Conservation (phyloP, 192 early-diverging fungal genomes). For the Backusella macrospora region DNA sequence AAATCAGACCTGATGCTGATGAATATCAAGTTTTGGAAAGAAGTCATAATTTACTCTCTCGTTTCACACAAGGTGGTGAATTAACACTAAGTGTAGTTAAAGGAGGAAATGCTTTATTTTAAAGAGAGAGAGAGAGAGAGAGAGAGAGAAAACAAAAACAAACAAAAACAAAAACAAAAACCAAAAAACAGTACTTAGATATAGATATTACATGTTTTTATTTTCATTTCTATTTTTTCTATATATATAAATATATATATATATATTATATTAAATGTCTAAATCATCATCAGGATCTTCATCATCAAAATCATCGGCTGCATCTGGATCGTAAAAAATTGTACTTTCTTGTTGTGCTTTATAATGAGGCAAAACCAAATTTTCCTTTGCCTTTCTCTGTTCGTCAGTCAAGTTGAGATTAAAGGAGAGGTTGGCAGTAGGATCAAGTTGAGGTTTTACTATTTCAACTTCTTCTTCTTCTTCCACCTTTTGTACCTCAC, state of each 20-base stretch:
- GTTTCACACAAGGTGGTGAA: slow-evolving; percentile 7
- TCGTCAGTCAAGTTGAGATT: slow-evolving; percentile 83
- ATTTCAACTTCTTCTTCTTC: background rate
- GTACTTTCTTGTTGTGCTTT: slow-evolving; percentile 57
- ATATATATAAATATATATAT: no score
- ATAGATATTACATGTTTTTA: background rate
- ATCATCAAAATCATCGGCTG: slow-evolving; percentile 87
- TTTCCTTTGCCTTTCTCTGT: slow-evolving; percentile 73
- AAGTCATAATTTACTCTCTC: background rate
- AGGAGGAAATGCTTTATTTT: slow-evolving; percentile 5
- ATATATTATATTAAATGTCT: slow-evolving; percentile 63
- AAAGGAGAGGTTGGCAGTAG: slow-evolving; percentile 81
- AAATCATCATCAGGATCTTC: slow-evolving; percentile 94
- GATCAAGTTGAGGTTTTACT: slow-evolving; percentile 47
- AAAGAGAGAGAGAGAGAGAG: no score
- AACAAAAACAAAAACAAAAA: no score
- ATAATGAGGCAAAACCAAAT: slow-evolving; percentile 80
- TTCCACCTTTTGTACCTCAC: background rate
- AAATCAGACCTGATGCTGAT: slow-evolving; percentile 47
- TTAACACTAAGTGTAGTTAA: slow-evolving; percentile 6
- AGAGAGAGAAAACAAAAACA: no score
- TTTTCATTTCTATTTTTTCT: background rate
- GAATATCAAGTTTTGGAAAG: slow-evolving; percentile 47
- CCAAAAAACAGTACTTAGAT: no score
- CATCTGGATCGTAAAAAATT: slow-evolving; percentile 84